Conservation (phyloP, 306 rosid species). For the Potentilla sterilis region DNA sequence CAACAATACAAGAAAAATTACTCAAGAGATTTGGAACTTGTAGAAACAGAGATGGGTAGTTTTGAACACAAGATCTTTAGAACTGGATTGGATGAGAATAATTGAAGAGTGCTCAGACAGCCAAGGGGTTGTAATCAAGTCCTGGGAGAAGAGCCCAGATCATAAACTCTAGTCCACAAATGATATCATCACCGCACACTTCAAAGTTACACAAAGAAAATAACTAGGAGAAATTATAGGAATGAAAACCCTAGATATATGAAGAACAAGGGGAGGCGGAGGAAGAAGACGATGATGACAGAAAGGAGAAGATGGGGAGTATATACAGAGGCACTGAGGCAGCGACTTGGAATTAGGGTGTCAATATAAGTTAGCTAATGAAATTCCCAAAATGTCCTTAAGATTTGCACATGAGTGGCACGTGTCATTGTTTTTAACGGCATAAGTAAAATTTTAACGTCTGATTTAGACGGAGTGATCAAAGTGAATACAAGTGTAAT, state of each 20-base stretch:
- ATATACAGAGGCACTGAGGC: conserved; percentile 8
- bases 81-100: background rate
- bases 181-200: conserved; percentile 67
- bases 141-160: conserved; percentile 56
- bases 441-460: no score
- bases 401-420: no score
- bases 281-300: background rate
- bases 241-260: background rate
- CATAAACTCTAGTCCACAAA: conserved; percentile 94
- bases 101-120: conserved; percentile 78
- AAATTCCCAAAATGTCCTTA: no score
- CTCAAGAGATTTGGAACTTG: background rate
- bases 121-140: conserved; percentile 89
- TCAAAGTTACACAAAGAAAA: background rate
- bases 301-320: background rate
- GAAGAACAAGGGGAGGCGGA: background rate
- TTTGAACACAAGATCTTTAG: background rate
- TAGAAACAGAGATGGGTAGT: background rate
- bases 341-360: background rate
- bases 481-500: no score
- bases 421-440: no score
- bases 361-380: background rate
- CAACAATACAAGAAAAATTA: background rate
- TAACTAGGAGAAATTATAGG: no score
- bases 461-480: no score